Evolutionary conservation across 306 rosid genomes (phyloP).

Genomic region (Herpetospermum pedunculosum): DNA sequence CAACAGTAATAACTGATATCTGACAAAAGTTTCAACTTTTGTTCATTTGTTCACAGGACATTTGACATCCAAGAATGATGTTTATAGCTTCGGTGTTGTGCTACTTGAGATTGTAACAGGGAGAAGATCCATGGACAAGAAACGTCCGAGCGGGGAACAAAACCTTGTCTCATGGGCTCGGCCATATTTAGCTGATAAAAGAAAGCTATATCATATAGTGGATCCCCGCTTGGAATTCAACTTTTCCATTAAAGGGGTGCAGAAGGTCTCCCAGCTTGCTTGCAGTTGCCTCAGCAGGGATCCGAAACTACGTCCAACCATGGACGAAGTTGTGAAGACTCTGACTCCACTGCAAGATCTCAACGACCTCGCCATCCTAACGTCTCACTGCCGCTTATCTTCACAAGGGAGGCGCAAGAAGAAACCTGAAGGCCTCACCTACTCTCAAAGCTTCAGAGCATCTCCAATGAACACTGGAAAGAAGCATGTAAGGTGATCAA

Average conservation of each 20-base stretch:
- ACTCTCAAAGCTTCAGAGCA: slow-evolving; percentile 62
- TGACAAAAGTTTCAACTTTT: slow-evolving; percentile 14
- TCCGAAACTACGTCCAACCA: slow-evolving; percentile 71
- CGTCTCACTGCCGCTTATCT: slow-evolving; percentile 60
- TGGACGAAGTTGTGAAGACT: slow-evolving; percentile 85
- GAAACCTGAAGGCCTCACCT: slow-evolving; percentile 50
- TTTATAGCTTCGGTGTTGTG: slow-evolving; percentile 93
- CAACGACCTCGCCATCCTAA: slow-evolving; percentile 67
- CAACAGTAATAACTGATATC: neutral
- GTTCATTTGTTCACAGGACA: slow-evolving; percentile 45
- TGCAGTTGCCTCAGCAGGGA: slow-evolving; percentile 73
- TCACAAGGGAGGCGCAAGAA: slow-evolving; percentile 80
- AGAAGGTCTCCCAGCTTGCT: slow-evolving; percentile 83
- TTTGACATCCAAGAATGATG: slow-evolving; percentile 88
- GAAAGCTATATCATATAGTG: slow-evolving; percentile 58
- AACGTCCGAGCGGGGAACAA: slow-evolving; percentile 85
- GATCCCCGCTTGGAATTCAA: slow-evolving; percentile 84
- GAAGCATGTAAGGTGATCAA: slow-evolving; percentile 25
- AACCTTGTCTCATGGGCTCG: slow-evolving; percentile 92
- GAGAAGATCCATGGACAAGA: slow-evolving; percentile 94
- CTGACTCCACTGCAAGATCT: slow-evolving; percentile 75
- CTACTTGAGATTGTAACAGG: slow-evolving; percentile 87
- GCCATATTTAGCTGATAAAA: slow-evolving; percentile 76
- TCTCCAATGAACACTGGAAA: slow-evolving; percentile 65
- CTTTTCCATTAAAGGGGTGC: slow-evolving; percentile 76